Evolutionary conservation across 2,329 filamentous ascomycete species (phyloP).

Genomic region (Beauveria sp.): DNA sequence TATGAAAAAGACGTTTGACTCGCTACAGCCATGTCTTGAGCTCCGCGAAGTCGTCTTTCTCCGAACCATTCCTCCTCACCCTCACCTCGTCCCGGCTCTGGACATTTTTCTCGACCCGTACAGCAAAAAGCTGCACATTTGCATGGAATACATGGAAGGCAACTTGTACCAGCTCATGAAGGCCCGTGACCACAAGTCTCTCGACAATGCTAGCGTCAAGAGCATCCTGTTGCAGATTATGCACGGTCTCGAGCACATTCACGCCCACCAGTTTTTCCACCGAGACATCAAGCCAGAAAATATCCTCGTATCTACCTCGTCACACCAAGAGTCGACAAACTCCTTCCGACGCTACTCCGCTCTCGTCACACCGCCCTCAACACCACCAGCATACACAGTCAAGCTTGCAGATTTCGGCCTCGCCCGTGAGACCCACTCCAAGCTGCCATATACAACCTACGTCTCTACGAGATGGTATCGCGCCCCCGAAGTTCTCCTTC

Average conservation of each 20-base stretch:
- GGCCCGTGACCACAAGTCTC: constrained; percentile 85
- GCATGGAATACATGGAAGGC: constrained; percentile 99
- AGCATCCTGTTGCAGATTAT: constrained; percentile 97
- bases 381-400: constrained; percentile 86
- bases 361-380: constrained; percentile 88
- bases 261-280: constrained; percentile 95
- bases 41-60: constrained; percentile 96
- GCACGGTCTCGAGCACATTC: constrained; percentile 92
- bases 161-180: constrained; percentile 99
- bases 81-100: constrained; percentile 90
- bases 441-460: constrained; percentile 94
- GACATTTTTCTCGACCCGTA: constrained; percentile 98
- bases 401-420: constrained; percentile 98
- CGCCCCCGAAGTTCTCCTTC: constrained; percentile 85
- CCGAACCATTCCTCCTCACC: constrained; percentile 76
- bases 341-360: constrained; percentile 90
- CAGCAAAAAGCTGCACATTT: constrained; percentile 93
- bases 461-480: constrained; percentile 98
- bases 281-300: constrained; percentile 99
- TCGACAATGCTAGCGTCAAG: constrained; percentile 89
- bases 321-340: constrained; percentile 71
- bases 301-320: constrained; percentile 89
- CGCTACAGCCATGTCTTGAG: constrained; percentile 81
- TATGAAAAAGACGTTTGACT: constrained; percentile 99
- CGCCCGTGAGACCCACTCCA: constrained; percentile 94